Conservation (phyloP, 257 asterid genomes). For the Solanum neorickii region DNA sequence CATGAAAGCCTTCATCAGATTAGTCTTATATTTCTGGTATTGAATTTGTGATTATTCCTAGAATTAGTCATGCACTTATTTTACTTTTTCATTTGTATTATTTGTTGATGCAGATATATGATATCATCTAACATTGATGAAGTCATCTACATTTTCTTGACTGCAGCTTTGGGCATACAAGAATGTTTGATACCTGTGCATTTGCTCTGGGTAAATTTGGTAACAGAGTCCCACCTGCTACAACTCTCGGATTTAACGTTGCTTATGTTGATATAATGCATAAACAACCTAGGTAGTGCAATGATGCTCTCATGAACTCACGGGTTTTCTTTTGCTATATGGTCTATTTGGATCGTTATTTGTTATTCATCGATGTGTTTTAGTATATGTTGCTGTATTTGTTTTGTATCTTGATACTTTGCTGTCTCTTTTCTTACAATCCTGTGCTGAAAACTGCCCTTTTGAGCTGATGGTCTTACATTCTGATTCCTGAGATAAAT, state of each 20-base stretch:
- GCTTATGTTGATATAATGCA: constrained; percentile 82
- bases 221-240: constrained; percentile 95
- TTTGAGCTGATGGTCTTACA: not conserved
- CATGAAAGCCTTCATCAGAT: too few species aligned
- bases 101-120: constrained; percentile 55
- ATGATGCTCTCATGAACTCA: constrained; percentile 59
- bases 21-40: too few species aligned
- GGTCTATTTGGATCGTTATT: constrained; percentile 21
- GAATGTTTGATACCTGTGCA: constrained; percentile 89
- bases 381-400: not conserved
- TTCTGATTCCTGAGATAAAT: not conserved
- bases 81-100: not conserved
- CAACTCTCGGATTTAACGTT: constrained; percentile 85
- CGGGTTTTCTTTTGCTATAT: constrained; percentile 84
- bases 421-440: not conserved
- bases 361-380: not conserved
- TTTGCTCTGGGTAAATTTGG: constrained; percentile 88
- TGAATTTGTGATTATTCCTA: too few species aligned
- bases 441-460: not conserved
- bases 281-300: constrained; percentile 71
- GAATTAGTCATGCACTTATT: not conserved
- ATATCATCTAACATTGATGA: constrained; percentile 88
- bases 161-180: constrained; percentile 78
- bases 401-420: not conserved
- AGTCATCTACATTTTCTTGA: constrained; percentile 75